Base-by-base conservation (phyloP, 108 stramenopile genomes). In the Cyclotella sp. region DNA sequence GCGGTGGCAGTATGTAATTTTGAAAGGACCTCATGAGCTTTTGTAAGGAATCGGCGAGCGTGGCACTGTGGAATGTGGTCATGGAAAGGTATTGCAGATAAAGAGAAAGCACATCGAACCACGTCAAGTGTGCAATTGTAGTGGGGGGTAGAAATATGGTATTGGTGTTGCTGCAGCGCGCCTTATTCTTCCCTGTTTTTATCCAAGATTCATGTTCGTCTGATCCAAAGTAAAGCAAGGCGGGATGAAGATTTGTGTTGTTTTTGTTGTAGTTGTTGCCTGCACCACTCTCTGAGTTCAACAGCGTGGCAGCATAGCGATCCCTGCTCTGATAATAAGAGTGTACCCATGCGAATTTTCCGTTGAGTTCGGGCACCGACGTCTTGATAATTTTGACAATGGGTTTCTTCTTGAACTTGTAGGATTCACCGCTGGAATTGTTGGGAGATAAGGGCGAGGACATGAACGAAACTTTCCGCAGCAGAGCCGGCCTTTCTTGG, bases 81-180 rank as follows among this genome's bases (percentile, higher is more conserved):
- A 47, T 9, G 18, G 45, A 18, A 0, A 66, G 18, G 45, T 24
- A 41, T 28, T 66, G 21, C 12, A 66, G 42, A 47, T 66, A 47
- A 0, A 66, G 42, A 0, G 29, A 41, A 14, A 47, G 9, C 13
- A 66, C n/a, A 24, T 66, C 64, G 19, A 66, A 14, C 19, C 18
- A 46, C 24, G n/a, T 26, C 13, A 66, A 28, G 27, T 46, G 64
- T 4, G 45, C 29, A 41, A 66, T 22, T 1, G 64, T 66, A 1
- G 64, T 47, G 22, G 64, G 64, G n/a, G 64, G 64, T n/a, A 66
- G 64, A 28, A 66, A 66, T 8, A 66, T 34, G 9, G 44, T 46
- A n/a, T 63, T 12, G 62, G 3, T 29, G 19, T 63, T 29, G 8
- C 34, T 41, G 30, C 16, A 16, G 14, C 9, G 14, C n/a, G n/a